Base-by-base conservation (phyloP, 148 eudicot genomes). In the Tetragonia tetragonoides region DNA sequence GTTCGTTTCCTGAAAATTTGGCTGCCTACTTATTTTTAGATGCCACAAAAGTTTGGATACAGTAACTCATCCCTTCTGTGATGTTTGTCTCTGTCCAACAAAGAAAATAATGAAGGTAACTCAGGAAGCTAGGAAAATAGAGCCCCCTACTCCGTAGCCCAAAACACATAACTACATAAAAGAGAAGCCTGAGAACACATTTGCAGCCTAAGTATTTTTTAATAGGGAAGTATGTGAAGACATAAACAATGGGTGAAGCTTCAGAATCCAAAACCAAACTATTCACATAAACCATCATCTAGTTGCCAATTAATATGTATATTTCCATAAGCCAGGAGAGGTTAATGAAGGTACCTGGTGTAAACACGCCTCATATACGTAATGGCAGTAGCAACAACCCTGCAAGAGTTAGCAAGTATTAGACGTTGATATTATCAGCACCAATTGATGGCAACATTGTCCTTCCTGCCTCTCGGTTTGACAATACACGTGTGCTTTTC, bases 341-440 rank as follows among this genome's bases (percentile, higher is more conserved):
- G 53, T 42, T 60, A 68, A 61, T 14, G 46, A 64, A 11, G 18
- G 17, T 91, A 95, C 99, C 87, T 93, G 84, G 88, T 81, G 69
- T 91, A 95, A 28, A 91, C 93, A 63, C 97, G 99, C 81, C 99
- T 91, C 97, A 95, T 93, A 78, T 95, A 93, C 23, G 97, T 82
- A 77, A 95, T 90, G 72, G 97, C 99, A 80, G 99, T 91, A 75
- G 97, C 99, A 71, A 95, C 97, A 66, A 95, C 99, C 94, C 99
- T 95, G 96, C 82, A 88, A 85, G 44, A 49, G 73, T 16, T 68
- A 82, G 23, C 73, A 77, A 23, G 15, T 37, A 44, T 61, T 38
- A 76, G 64, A 53, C 8, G 16, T 66, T 9, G 40, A 66, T 38
- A 57, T 18, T 18, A 3, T 56, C n/a, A 80, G 59, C 46, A 75